phyloP scores from a whole-genome alignment of 2,329 filamentous ascomycete species.

The Zasmidium angulare region DNA sequence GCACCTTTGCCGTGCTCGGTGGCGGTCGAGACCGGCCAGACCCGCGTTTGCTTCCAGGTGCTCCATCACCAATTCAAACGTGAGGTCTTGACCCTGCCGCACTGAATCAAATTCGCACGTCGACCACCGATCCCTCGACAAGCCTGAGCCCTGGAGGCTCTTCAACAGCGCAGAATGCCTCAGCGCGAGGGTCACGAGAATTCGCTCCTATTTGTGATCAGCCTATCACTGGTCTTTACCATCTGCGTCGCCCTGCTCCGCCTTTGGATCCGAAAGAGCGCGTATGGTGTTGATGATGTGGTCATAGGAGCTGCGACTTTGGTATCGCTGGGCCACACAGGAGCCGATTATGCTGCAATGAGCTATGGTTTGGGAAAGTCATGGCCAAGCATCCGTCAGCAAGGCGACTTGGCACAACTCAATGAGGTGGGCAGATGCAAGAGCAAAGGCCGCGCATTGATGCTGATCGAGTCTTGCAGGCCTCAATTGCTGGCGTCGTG shows the following conservation, averaged over 20 bases:
- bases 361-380: constrained; percentile 29
- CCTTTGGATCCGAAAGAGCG: constrained; percentile 31
- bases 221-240: constrained; percentile 34
- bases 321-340: constrained; percentile 30
- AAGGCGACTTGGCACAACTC: constrained; percentile 21
- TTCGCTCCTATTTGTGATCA: constrained; percentile 30
- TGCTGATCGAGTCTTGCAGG: constrained; percentile 18
- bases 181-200: constrained; percentile 27
- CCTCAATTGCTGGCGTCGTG: constrained; percentile 28
- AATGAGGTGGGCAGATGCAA: constrained; percentile 24
- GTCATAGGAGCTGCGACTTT: constrained; percentile 32
- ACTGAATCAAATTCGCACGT: neutral
- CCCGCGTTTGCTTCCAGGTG: constrained; percentile 8
- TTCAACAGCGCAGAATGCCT: constrained; percentile 18
- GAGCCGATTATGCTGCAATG: constrained; percentile 29
- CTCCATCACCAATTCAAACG: neutral
- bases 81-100: neutral
- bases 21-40: constrained; percentile 3
- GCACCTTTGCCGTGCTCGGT: neutral
- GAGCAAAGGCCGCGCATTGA: neutral
- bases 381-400: constrained; percentile 21
- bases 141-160: neutral
- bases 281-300: constrained; percentile 31
- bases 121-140: neutral
- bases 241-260: constrained; percentile 31